A percentile compares a stretch with the other conserved stretches of the same genome.
phyloP scores from a whole-genome alignment of 495 filamentous ascomycete species.

The Aspergillus taichungensis region DNA sequence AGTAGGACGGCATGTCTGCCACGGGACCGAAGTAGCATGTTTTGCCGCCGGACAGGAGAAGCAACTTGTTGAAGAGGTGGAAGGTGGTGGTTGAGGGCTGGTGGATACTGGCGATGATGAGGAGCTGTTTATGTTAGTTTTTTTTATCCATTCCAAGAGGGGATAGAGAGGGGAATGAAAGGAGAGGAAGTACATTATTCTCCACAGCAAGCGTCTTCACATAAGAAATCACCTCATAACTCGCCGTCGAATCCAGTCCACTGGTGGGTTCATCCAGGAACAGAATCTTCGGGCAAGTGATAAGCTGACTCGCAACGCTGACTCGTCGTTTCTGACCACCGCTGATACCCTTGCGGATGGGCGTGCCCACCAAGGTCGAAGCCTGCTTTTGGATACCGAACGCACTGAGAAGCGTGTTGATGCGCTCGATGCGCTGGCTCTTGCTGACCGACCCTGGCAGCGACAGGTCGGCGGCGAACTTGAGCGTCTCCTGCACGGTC shows the following conservation, averaged over 20 bases:
- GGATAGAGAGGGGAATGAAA: neutral
- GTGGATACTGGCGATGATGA: slow-evolving; percentile 72
- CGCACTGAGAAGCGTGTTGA: slow-evolving; percentile 45
- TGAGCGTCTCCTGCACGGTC: slow-evolving; percentile 67
- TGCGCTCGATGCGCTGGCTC: slow-evolving; percentile 41
- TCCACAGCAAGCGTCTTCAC: slow-evolving; percentile 51
- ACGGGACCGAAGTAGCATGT: slow-evolving; percentile 62
- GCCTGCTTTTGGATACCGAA: slow-evolving; percentile 60
- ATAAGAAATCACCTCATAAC: slow-evolving; percentile 59
- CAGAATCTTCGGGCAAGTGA: slow-evolving; percentile 68
- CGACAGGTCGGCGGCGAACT: slow-evolving; percentile 56
- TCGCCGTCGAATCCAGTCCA: slow-evolving; percentile 64
- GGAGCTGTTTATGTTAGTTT: slow-evolving; percentile 31
- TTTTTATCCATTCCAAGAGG: neutral
- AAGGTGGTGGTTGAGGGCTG: slow-evolving; percentile 73
- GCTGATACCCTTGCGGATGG: slow-evolving; percentile 67
- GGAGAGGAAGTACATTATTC: slow-evolving; percentile 52
- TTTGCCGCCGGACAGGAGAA: slow-evolving; percentile 60
- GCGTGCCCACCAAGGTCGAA: slow-evolving; percentile 63
- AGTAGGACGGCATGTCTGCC: slow-evolving; percentile 43
- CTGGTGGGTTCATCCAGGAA: slow-evolving; percentile 80
- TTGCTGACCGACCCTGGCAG: slow-evolving; percentile 43
- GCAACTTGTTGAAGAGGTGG: slow-evolving; percentile 67
- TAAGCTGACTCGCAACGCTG: slow-evolving; percentile 70
- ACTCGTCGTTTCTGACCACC: slow-evolving; percentile 73